Evolutionary conservation across 2,329 filamentous ascomycete genomes (phyloP).

Genomic region (Claviceps sp.): DNA sequence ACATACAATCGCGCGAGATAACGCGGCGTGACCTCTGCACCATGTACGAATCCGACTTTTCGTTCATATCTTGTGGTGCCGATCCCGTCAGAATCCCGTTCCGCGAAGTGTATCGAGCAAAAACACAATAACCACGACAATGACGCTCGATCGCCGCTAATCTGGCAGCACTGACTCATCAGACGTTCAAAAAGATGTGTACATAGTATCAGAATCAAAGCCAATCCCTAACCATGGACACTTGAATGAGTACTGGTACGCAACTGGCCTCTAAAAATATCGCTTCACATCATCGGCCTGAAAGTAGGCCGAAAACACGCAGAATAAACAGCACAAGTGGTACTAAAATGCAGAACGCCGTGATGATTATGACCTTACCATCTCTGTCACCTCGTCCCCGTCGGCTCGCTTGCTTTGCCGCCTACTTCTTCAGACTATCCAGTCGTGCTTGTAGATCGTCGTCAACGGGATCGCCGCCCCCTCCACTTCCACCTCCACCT

Average conservation of each 20-base stretch:
- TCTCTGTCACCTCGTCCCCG: neutral
- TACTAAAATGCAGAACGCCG: neutral
- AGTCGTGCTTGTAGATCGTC: slow-evolving; percentile 90
- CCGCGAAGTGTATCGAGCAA: too few relatives aligned
- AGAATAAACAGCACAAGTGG: neutral
- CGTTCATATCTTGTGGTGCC: neutral
- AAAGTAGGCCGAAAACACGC: neutral
- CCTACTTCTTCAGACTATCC: slow-evolving; percentile 60
- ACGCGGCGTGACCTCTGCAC: too few relatives aligned
- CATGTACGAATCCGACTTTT: too few relatives aligned
- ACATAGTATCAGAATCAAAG: too few relatives aligned
- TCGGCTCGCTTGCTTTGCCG: slow-evolving; percentile 12
- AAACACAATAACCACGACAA: too few relatives aligned
- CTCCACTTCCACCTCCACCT: slow-evolving; percentile 21
- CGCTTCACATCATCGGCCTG: neutral
- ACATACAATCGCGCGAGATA: too few relatives aligned
- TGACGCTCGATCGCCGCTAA: too few relatives aligned
- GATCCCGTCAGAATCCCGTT: too few relatives aligned
- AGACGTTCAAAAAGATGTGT: too few relatives aligned
- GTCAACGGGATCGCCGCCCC: slow-evolving; percentile 48
- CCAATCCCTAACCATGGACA: neutral
- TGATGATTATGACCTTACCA: neutral
- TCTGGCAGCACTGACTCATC: too few relatives aligned
- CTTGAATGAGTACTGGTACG: neutral
- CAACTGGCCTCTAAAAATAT: neutral